Percentiles rank a stretch among this genome's conserved stretches.
Evolutionary conservation across 495 filamentous ascomycete genomes (phyloP).

Genomic region (Aspergillus panamensis): DNA sequence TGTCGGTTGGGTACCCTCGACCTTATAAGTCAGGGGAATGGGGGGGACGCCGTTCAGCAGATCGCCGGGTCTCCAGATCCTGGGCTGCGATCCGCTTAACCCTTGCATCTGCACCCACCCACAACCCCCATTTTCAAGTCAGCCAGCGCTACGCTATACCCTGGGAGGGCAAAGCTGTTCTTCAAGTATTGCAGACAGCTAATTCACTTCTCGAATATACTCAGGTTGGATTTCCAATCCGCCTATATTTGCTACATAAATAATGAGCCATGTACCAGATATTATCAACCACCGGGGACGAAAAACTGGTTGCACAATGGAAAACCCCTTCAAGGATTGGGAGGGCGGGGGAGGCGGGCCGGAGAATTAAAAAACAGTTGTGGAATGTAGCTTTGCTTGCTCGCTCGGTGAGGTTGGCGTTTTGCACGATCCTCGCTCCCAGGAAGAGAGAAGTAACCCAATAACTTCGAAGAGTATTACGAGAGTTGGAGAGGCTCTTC

Average conservation of each 20-base stretch:
- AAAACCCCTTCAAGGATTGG: slow-evolving; percentile 14
- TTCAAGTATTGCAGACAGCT: slow-evolving; percentile 18
- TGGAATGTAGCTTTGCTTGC: slow-evolving; percentile 22
- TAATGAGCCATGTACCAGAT: too few species aligned
- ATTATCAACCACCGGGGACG: not conserved
- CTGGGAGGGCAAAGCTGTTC: slow-evolving; percentile 6
- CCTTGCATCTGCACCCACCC: slow-evolving; percentile 23
- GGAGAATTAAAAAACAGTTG: slow-evolving; percentile 5
- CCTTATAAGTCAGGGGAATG: not conserved
- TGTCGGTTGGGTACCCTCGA: too few species aligned
- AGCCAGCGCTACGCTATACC: not conserved
- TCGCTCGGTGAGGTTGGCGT: not conserved
- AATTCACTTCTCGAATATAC: slow-evolving; percentile 19
- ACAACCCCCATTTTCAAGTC: not conserved
- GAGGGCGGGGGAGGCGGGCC: slow-evolving; percentile 20
- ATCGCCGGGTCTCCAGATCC: slow-evolving; percentile 9
- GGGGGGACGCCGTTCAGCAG: not conserved
- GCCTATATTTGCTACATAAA: slow-evolving; percentile 16
- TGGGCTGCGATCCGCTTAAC: slow-evolving; percentile 23
- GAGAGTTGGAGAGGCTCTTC: too few species aligned
- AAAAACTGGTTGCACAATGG: slow-evolving; percentile 12
- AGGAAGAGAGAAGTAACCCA: not conserved
- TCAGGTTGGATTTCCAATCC: slow-evolving; percentile 14
- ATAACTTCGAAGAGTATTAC: too few species aligned
- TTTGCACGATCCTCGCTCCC: not conserved